Percentiles rank a stretch among this genome's conserved stretches.
Evolutionary conservation across 768 basidiomycete genomes (phyloP).

Genomic region (Phaeotremella skinneri): DNA sequence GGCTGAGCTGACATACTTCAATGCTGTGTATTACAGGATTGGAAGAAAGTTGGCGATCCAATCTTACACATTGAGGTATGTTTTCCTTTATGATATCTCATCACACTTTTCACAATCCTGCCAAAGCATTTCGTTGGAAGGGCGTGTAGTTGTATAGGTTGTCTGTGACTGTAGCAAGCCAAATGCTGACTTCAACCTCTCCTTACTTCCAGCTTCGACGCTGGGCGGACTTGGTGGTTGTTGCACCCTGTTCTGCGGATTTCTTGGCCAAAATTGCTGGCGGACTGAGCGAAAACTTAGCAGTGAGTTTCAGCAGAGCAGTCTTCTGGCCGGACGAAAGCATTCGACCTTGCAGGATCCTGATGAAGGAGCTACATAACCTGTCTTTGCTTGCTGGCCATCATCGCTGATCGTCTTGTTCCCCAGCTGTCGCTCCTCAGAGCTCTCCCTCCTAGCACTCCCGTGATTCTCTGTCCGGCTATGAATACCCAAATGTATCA

Average conservation of each 20-base stretch:
- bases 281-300: constrained; percentile 86
- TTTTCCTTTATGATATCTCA: too few relatives aligned
- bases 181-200: constrained; percentile 12
- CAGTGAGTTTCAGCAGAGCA: constrained; percentile 29
- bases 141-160: too few relatives aligned
- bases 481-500: constrained; percentile 99
- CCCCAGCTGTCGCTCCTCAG: constrained; percentile 64
- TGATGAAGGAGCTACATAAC: too few relatives aligned
- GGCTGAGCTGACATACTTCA: neutral
- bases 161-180: neutral
- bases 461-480: constrained; percentile 88
- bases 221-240: constrained; percentile 93
- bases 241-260: constrained; percentile 96
- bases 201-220: constrained; percentile 51
- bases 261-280: constrained; percentile 88
- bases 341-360: too few relatives aligned
- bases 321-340: neutral
- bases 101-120: too few relatives aligned
- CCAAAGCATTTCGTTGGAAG: too few relatives aligned
- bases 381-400: neutral
- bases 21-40: constrained; percentile 56
- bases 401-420: constrained; percentile 13
- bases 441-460: constrained; percentile 76
- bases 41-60: constrained; percentile 77
- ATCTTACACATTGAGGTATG: constrained; percentile 94